Evolutionary conservation across 306 rosid species (phyloP).

Genomic region (Dryas drummondii): DNA sequence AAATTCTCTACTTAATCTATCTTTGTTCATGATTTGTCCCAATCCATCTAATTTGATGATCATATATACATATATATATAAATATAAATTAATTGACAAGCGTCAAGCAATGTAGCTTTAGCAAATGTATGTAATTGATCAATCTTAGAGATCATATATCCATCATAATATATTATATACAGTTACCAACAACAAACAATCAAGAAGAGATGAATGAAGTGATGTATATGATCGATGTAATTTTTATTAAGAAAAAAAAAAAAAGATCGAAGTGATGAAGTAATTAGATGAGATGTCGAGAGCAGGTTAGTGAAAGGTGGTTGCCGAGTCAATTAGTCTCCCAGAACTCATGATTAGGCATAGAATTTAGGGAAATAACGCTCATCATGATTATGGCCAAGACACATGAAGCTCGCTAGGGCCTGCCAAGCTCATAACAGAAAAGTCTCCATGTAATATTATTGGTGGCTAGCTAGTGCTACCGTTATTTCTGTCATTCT

Average conservation of each 20-base stretch:
- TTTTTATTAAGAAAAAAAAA: too few species aligned
- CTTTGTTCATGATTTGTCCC: slow-evolving; percentile 4
- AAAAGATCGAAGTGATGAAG: slow-evolving; percentile 13
- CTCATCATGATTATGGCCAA: slow-evolving; percentile 33
- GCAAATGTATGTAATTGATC: too few species aligned
- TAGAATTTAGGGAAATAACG: slow-evolving; percentile 16
- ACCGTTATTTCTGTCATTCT: slow-evolving; percentile 14
- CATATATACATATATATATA: too few species aligned
- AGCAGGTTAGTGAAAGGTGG: slow-evolving; percentile 46
- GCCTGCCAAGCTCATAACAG: slow-evolving; percentile 17
- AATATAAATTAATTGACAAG: too few species aligned
- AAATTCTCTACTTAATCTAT: neutral
- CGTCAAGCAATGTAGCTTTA: too few species aligned
- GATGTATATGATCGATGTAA: too few species aligned
- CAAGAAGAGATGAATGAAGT: too few species aligned
- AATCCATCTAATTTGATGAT: neutral
- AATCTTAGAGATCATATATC: too few species aligned
- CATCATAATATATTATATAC: too few species aligned
- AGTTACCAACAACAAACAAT: too few species aligned
- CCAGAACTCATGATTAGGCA: slow-evolving; percentile 30
- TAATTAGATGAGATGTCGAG: slow-evolving; percentile 29
- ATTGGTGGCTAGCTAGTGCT: neutral
- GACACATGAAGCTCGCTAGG: slow-evolving; percentile 11
- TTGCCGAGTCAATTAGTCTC: slow-evolving; percentile 39
- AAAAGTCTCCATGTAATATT: neutral